Evolutionary conservation across 331 rosid species (phyloP).

Genomic region (Arachis monticola): DNA sequence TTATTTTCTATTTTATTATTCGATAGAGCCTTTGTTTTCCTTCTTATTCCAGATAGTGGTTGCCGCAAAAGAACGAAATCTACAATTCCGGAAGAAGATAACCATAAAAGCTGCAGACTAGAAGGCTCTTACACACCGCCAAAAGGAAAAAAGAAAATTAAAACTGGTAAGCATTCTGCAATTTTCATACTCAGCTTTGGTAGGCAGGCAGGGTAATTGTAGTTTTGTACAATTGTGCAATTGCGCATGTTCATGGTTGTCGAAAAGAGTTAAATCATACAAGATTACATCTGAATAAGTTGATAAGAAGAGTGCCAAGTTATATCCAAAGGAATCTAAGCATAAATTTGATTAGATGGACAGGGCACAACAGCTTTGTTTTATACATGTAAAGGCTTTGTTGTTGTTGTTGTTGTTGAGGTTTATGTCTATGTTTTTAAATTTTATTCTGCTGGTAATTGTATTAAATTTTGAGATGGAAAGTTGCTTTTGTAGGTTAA

Average conservation of each 20-base stretch:
- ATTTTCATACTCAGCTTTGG: not conserved
- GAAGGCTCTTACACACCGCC: slow-evolving; percentile 37
- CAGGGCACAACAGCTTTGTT: too few species aligned
- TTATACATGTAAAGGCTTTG: too few species aligned
- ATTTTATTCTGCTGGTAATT: slow-evolving; percentile 22
- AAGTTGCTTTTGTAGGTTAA: too few species aligned
- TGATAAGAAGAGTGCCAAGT: too few species aligned
- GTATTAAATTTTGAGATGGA: too few species aligned
- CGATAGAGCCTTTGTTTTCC: not conserved
- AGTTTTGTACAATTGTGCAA: not conserved
- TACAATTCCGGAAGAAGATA: slow-evolving; percentile 32
- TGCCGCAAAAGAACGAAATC: slow-evolving; percentile 41
- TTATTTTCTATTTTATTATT: not conserved
- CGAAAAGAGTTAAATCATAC: slow-evolving; percentile 6
- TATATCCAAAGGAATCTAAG: too few species aligned
- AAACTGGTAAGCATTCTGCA: slow-evolving; percentile 41
- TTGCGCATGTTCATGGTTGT: not conserved
- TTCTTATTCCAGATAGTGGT: slow-evolving; percentile 32
- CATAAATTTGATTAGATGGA: too few species aligned
- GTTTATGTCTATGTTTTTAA: slow-evolving; percentile 23
- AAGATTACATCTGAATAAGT: too few species aligned
- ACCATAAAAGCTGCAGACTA: slow-evolving; percentile 24
- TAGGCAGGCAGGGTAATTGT: slow-evolving; percentile 10
- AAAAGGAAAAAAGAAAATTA: slow-evolving; percentile 25
- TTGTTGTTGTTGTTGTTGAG: not conserved